Evolutionary conservation across 768 basidiomycete genomes (phyloP), one percentile per base, ranked within the genome.

Genomic region (Collybia sordida): DNA sequence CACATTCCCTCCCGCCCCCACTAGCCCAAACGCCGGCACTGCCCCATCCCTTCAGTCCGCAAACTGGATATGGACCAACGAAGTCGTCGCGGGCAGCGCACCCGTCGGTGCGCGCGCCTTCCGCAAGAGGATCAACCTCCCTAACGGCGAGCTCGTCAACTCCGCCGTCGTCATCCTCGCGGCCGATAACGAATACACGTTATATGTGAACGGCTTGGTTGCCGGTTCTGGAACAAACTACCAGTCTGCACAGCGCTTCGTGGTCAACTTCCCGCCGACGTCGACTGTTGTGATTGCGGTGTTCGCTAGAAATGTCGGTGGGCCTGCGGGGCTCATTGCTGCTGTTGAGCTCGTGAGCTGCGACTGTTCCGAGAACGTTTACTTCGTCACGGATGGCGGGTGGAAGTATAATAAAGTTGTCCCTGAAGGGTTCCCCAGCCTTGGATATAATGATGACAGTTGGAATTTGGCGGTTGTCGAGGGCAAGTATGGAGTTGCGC

Each of bases 11-110:
- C 31, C 31, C 31, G 31, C 56, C 23, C 56, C 42, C 28, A 58
- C 46, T 36, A 55, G 47, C 39, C 54, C 50, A 42, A 41, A 58
- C 45, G 60, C 58, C 17, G 56, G 45, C 3, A 14, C 31, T 3
- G 31, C 9, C 6, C 59, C 64, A n/a, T 55, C 61, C 4, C 57
- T 67, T 39, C 52, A 56, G 2, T 41, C 55, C 23, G 58, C 66
- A 5, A 38, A 46, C 9, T 69, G 66, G 66, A 66, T 70, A 18
- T 70, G 66, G 67, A 67, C 67, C 21, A 63, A 61, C 46, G 66
- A 70, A 24, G 49, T 64, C 35, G 49, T 24, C 27, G 49, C 4
- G 14, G 60, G 59, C 14, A 21, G 22, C 22, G 57, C 52, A 6
- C 66, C 68, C 1, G 42, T 56, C 1, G 65, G 68, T 1, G 25